Evolutionary conservation across 2,329 filamentous ascomycete species (phyloP).

Genomic region (Sclerotinia sclerotiorum): DNA sequence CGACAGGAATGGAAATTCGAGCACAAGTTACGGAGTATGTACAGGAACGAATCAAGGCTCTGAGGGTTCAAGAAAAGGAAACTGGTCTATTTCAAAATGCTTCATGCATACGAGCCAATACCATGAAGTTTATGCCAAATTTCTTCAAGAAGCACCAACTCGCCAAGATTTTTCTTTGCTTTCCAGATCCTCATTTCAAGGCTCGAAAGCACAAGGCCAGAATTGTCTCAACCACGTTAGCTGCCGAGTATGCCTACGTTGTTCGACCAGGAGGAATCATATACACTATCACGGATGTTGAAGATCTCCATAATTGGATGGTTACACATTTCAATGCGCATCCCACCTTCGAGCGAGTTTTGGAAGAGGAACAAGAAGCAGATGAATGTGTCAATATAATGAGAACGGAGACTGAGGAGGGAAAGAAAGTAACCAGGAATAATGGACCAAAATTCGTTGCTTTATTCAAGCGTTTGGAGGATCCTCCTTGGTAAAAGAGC

Average conservation of each 20-base stretch:
- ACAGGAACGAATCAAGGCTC: slow-evolving; percentile 78
- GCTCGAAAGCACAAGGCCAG: slow-evolving; percentile 94
- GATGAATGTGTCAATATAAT: slow-evolving; percentile 74
- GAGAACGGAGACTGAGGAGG: slow-evolving; percentile 87
- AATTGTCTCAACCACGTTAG: slow-evolving; percentile 85
- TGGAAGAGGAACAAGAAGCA: slow-evolving; percentile 63
- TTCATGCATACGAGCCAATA: slow-evolving; percentile 85
- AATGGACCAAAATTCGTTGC: slow-evolving; percentile 89
- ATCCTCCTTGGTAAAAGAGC: slow-evolving; percentile 49
- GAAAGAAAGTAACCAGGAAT: slow-evolving; percentile 93
- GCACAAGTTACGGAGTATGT: slow-evolving; percentile 89
- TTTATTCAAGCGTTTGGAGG: slow-evolving; percentile 73
- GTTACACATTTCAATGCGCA: slow-evolving; percentile 78
- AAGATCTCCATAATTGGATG: slow-evolving; percentile 94
- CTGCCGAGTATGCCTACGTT: slow-evolving; percentile 90
- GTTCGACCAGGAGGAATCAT: slow-evolving; percentile 79
- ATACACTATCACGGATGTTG: slow-evolving; percentile 97
- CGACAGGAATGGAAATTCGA: slow-evolving; percentile 83
- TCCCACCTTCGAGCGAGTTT: slow-evolving; percentile 74
- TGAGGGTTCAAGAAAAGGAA: slow-evolving; percentile 64
- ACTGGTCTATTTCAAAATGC: slow-evolving; percentile 74
- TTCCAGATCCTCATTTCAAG: slow-evolving; percentile 98
- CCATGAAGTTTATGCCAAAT: slow-evolving; percentile 99
- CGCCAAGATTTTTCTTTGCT: slow-evolving; percentile 93
- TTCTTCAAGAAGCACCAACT: slow-evolving; percentile 85